These are phyloP conservation scores for Trifolium dubium DNA, from an alignment of 306 rosid species.

Conservation along the genomic window DNA sequence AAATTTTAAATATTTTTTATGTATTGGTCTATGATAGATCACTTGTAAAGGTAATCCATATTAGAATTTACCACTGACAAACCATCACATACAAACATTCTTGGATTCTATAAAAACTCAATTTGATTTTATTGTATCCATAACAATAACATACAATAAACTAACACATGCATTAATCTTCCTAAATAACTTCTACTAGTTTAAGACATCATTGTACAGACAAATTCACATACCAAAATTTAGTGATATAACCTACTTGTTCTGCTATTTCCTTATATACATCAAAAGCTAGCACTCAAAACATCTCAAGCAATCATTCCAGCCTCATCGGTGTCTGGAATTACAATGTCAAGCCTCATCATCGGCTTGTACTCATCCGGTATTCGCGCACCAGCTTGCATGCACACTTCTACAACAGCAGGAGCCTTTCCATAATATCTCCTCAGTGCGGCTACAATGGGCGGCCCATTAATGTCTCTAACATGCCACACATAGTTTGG, in stretches of 20 bases:
- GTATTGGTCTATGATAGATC: too few relatives aligned
- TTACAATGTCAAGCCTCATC: slow-evolving; percentile 97
- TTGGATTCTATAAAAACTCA: too few relatives aligned
- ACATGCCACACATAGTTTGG: slow-evolving; percentile 94
- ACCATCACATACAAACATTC: too few relatives aligned
- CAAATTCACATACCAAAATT: slow-evolving; percentile 12
- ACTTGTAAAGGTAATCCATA: too few relatives aligned
- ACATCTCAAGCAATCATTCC: slow-evolving; percentile 60
- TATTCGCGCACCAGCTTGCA: slow-evolving; percentile 83
- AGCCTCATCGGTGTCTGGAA: slow-evolving; percentile 79
- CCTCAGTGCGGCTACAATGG: slow-evolving; percentile 61
- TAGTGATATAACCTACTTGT: slow-evolving; percentile 24
- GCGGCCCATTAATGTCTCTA: slow-evolving; percentile 74
- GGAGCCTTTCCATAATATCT: slow-evolving; percentile 92
- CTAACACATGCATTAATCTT: too few relatives aligned
- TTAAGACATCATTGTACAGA: slow-evolving; percentile 30
- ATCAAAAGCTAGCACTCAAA: slow-evolving; percentile 35
- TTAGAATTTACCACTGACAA: too few relatives aligned
- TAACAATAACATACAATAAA: too few relatives aligned
- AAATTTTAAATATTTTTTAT: too few relatives aligned
- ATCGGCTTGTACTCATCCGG: slow-evolving; percentile 74
- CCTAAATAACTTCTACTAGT: neutral
- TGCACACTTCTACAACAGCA: slow-evolving; percentile 86
- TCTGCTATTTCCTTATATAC: slow-evolving; percentile 24
- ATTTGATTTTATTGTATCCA: too few relatives aligned